These are phyloP conservation scores for Mucor saturninus DNA, from an alignment of 371 early-diverging fungal genomes.

Conservation along the genomic window DNA sequence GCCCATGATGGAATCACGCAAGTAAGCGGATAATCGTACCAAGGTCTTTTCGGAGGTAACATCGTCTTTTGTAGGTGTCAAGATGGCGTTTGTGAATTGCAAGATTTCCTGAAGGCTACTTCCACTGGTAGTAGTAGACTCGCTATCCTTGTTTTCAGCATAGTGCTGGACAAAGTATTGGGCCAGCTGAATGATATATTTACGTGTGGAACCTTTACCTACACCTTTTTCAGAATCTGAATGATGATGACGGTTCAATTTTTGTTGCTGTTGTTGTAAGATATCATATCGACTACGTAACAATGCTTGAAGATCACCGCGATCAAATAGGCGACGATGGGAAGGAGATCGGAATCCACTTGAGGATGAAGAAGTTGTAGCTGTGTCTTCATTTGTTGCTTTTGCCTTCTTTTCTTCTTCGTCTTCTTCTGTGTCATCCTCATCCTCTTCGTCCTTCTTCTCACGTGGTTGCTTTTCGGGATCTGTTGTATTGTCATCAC, in stretches of 20 bases:
- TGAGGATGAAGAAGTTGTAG: constrained; percentile 4
- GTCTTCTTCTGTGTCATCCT: constrained; percentile 10
- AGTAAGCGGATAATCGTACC: constrained; percentile 30
- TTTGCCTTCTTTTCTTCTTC: constrained; percentile 21
- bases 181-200: constrained; percentile 41
- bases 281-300: constrained; percentile 36
- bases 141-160: neutral
- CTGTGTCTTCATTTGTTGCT: constrained; percentile 4
- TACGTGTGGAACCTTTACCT: constrained; percentile 43
- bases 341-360: constrained; percentile 12
- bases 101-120: constrained; percentile 36
- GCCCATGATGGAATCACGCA: constrained; percentile 47
- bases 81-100: constrained; percentile 25
- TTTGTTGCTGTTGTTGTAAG: constrained; percentile 17
- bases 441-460: constrained; percentile 3
- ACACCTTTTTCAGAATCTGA: constrained; percentile 38
- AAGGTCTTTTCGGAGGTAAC: constrained; percentile 19
- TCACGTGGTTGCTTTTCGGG: constrained; percentile 17
- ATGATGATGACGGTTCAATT: neutral
- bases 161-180: constrained; percentile 34
- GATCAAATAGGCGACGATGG: constrained; percentile 35
- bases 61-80: constrained; percentile 16
- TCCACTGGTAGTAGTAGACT: constrained; percentile 3
- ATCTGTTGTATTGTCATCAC: constrained; percentile 16
- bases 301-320: constrained; percentile 33